Base-by-base conservation (phyloP, 1,284 basidiomycete species). In the Golubevia sp. region DNA sequence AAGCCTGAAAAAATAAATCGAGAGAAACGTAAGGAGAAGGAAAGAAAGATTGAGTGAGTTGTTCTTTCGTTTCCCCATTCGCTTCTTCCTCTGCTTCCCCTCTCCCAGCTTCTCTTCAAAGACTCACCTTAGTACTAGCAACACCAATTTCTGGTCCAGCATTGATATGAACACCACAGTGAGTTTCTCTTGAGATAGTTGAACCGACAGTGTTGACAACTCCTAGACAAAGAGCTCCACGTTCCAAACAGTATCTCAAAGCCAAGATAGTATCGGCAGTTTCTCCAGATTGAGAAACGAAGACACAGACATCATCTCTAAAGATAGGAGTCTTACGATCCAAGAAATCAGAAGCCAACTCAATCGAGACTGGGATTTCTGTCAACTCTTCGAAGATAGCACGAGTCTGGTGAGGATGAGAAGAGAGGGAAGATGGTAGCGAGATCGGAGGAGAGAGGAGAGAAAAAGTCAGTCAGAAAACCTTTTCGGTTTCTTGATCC, bases 161-260 rank as follows among this genome's bases (percentile, higher is more conserved):
- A 84, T 99, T 99, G 87, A 99, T 99, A 87, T 99, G 96, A 63
- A 99, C 91, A 91, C 97, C 97, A 76, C 94, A 97, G 87, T 99
- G 97, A 18, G 95, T 96, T 86, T 98, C 95, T 77, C 96, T 92
- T 62, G 96, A 99, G 81, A 99, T 91, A 20, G 96, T 98, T 51
- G 94, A 97, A 64, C 97, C 95, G 83, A 99, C 97, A 49, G 94
- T 94, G 88, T 99, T 99, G 85, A 99, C 94, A 58, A 99, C 93
- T 88, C 96, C 96, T 56, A 87, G 79, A 84, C 93, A 96, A 61
- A 99, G 90, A 2, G 97, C 95, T 56, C 97, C 97, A 62, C 96
- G 89, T 85, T 98, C 97, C 79, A 97, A 85, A 86, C 95, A 98
- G 87, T 99, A 99, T 70, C 93, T 90, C 86, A 99, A 87, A 13